Evolutionary conservation across 2,329 filamentous ascomycete genomes (phyloP).

Genomic region (Whalleya microplaca): DNA sequence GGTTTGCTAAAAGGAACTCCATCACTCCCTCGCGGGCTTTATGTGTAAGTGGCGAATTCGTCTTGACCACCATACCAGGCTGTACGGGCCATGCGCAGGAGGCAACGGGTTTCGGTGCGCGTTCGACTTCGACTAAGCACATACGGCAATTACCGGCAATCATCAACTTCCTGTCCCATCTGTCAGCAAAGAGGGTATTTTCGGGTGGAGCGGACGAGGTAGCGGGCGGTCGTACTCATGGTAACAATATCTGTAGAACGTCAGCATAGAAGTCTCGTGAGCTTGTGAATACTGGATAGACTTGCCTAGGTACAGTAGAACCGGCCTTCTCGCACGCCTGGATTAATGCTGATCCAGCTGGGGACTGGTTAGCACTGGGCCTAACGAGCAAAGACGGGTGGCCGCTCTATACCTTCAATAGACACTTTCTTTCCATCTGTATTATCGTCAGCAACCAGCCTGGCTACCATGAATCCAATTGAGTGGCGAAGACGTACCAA

Average conservation of each 20-base stretch:
- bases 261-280: slow-evolving; percentile 6
- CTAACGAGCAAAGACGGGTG: neutral
- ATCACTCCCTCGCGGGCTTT: slow-evolving; percentile 98
- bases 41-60: slow-evolving; percentile 92
- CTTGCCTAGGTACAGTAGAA: slow-evolving; percentile 80
- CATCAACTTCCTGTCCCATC: slow-evolving; percentile 78
- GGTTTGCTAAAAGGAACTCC: slow-evolving; percentile 97
- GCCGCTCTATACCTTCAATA: slow-evolving; percentile 76
- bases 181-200: slow-evolving; percentile 42
- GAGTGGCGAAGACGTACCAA: slow-evolving; percentile 64
- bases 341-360: slow-evolving; percentile 94
- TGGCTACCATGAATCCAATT: slow-evolving; percentile 16
- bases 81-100: slow-evolving; percentile 99
- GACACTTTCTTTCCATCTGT: slow-evolving; percentile 98
- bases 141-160: slow-evolving; percentile 99
- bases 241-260: slow-evolving; percentile 81
- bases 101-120: slow-evolving; percentile 93
- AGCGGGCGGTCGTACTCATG: slow-evolving; percentile 74
- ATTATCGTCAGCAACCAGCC: slow-evolving; percentile 24
- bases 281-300: slow-evolving; percentile 12
- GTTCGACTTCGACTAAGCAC: slow-evolving; percentile 98
- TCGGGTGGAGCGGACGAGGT: slow-evolving; percentile 26
- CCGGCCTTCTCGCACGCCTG: slow-evolving; percentile 99
- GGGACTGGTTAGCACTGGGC: slow-evolving; percentile 43
- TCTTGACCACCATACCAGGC: slow-evolving; percentile 99